phyloP scores from a whole-genome alignment of 73 alveolate genomes.

The Paramecium sexaurelia region DNA sequence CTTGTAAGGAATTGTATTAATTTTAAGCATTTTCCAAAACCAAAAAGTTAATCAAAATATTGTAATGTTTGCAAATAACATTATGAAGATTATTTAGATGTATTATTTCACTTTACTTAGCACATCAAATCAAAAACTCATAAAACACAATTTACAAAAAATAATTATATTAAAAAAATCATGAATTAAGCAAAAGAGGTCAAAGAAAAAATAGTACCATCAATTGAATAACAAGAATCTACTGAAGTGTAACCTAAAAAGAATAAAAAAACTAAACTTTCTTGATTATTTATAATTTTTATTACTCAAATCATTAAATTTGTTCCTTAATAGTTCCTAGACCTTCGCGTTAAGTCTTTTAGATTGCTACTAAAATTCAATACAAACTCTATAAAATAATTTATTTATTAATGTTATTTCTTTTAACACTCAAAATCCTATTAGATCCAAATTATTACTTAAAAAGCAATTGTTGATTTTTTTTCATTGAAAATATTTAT shows the following conservation, averaged over 20 bases:
- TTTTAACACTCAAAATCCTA: no score
- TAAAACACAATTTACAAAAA: not conserved
- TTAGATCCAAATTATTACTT: no score
- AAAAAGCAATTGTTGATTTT: no score
- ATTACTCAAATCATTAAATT: not conserved
- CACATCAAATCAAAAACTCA: not conserved
- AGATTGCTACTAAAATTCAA: no score
- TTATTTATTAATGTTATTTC: no score
- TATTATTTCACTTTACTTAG: not conserved
- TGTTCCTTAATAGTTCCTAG: not conserved
- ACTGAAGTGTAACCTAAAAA: conserved; percentile 3
- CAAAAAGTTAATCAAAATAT: not conserved
- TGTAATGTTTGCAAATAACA: conserved; percentile 26
- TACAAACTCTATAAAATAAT: no score
- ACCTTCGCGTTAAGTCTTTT: not conserved
- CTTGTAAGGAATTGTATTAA: not conserved
- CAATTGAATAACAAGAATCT: not conserved
- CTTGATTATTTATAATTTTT: not conserved
- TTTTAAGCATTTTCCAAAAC: not conserved
- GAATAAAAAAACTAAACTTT: not conserved
- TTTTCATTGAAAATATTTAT: no score
- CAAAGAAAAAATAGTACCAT: not conserved
- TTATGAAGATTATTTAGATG: conserved; percentile 28
- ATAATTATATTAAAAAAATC: not conserved
- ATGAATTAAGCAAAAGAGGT: not conserved